Evolutionary conservation across 2,329 filamentous ascomycete species (phyloP).

Genomic region (Colletotrichum brevisporum): DNA sequence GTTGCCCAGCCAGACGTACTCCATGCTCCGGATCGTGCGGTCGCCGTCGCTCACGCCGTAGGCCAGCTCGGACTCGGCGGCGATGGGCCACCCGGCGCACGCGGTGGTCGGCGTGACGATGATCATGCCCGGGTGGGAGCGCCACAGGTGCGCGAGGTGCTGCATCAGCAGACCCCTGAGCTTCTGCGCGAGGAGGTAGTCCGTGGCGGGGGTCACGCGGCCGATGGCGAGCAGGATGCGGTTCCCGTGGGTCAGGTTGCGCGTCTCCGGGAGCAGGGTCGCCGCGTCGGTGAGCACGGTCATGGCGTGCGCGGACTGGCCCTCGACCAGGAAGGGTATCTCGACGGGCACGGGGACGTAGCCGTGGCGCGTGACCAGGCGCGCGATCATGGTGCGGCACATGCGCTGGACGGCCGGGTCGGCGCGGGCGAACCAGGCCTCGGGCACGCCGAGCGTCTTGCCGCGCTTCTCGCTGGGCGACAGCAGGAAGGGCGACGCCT

Average conservation of each 20-base stretch:
- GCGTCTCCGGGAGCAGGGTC: conserved; percentile 60
- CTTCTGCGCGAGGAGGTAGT: conserved; percentile 79
- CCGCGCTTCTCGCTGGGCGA: conserved; percentile 43
- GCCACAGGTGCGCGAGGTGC: conserved; percentile 78
- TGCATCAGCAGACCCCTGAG: conserved; percentile 78
- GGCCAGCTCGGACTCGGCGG: conserved; percentile 51
- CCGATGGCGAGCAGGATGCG: conserved; percentile 77
- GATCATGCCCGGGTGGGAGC: conserved; percentile 75
- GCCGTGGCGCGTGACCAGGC: conserved; percentile 65
- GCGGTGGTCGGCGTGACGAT: conserved; percentile 79
- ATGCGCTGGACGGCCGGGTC: conserved; percentile 58
- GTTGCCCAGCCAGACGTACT: conserved; percentile 66
- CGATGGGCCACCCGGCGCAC: conserved; percentile 62
- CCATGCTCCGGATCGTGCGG: conserved; percentile 61
- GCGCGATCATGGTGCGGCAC: conserved; percentile 61
- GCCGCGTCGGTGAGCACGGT: conserved; percentile 78
- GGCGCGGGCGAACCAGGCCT: conserved; percentile 72
- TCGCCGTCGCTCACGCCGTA: conserved; percentile 63
- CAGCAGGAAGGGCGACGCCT: conserved; percentile 45
- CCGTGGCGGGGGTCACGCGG: conserved; percentile 72
- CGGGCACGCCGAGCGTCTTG: conserved; percentile 74
- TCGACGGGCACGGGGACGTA: conserved; percentile 69
- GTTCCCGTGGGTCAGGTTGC: conserved; percentile 71
- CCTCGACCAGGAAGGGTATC: conserved; percentile 72
- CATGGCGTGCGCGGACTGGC: conserved; percentile 80